Conservation (phyloP, 2,329 filamentous ascomycete genomes). For the Triangularia verruculosa region DNA sequence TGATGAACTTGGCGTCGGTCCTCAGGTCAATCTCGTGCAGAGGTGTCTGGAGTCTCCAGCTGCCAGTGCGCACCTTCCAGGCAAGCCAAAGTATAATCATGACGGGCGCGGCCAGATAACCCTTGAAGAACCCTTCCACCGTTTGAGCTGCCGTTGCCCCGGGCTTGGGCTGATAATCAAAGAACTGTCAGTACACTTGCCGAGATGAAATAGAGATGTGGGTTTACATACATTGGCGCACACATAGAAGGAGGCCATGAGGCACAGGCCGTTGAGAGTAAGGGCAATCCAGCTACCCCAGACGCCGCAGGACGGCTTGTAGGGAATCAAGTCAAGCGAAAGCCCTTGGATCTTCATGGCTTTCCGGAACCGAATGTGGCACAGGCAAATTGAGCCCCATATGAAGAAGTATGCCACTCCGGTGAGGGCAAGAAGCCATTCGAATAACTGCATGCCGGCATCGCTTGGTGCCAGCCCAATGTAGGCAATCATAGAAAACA, state of each 20-base stretch:
- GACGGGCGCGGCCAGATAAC: constrained; percentile 57
- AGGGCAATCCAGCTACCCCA: constrained; percentile 69
- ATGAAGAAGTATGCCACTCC: constrained; percentile 73
- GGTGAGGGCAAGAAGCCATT: constrained; percentile 67
- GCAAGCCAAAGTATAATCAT: constrained; percentile 57
- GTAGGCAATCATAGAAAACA: constrained; percentile 59
- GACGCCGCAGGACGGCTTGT: constrained; percentile 51
- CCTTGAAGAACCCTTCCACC: constrained; percentile 56
- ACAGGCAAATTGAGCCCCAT: constrained; percentile 66
- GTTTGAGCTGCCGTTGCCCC: constrained; percentile 33
- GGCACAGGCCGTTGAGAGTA: constrained; percentile 61
- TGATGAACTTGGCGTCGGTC: constrained; percentile 53
- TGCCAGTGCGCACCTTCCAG: constrained; percentile 59
- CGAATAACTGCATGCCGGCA: constrained; percentile 48
- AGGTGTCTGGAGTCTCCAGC: constrained; percentile 56
- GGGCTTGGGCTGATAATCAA: constrained; percentile 24
- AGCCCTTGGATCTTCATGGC: constrained; percentile 60
- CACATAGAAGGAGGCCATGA: constrained; percentile 71
- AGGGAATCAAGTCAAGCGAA: constrained; percentile 47
- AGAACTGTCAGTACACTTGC: background rate
- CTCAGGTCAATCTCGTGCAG: constrained; percentile 60
- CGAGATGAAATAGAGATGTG: background rate
- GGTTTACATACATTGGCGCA: constrained; percentile 34
- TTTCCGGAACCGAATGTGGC: constrained; percentile 64
- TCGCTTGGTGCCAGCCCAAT: constrained; percentile 44